Evolutionary conservation across 139 green algal species (phyloP).

Genomic region (Edaphochlamys debaryana): DNA sequence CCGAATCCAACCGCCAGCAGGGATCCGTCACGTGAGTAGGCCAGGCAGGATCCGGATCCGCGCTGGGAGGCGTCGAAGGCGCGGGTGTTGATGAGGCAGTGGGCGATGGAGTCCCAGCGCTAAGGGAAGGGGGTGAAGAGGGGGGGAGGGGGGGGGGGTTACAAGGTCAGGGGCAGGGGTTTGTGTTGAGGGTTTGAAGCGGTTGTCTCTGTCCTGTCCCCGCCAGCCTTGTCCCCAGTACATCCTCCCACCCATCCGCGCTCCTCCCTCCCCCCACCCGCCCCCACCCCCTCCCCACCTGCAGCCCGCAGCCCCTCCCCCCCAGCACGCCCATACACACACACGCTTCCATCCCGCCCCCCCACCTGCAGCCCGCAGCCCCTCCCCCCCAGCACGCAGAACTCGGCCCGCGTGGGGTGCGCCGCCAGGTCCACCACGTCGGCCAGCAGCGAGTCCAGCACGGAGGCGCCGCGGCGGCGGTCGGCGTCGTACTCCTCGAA

Average conservation of each 20-base stretch:
- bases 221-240: too few relatives aligned
- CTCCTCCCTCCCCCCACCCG: too few relatives aligned
- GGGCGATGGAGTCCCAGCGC: conserved; percentile 60
- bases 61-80: conserved; percentile 17
- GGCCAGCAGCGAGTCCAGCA: conserved; percentile 44
- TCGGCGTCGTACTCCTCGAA: conserved; percentile 62
- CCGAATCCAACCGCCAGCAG: conserved; percentile 54
- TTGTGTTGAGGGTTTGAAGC: too few relatives aligned
- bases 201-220: too few relatives aligned
- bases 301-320: too few relatives aligned
- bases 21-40: conserved; percentile 54
- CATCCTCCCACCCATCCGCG: too few relatives aligned
- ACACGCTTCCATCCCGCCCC: too few relatives aligned
- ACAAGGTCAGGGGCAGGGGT: too few relatives aligned
- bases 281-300: too few relatives aligned
- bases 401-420: conserved; percentile 60
- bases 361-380: conserved; percentile 52
- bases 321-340: too few relatives aligned
- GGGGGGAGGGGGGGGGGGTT: too few relatives aligned
- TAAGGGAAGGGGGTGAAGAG: too few relatives aligned
- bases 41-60: conserved; percentile 1
- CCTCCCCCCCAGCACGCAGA: conserved; percentile 40
- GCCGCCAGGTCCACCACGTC: conserved; percentile 53
- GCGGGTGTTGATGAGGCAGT: conserved; percentile 34
- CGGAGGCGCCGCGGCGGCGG: conserved; percentile 26